Conservation (phyloP, 1,284 basidiomycete species). For the Pascua sp. region DNA sequence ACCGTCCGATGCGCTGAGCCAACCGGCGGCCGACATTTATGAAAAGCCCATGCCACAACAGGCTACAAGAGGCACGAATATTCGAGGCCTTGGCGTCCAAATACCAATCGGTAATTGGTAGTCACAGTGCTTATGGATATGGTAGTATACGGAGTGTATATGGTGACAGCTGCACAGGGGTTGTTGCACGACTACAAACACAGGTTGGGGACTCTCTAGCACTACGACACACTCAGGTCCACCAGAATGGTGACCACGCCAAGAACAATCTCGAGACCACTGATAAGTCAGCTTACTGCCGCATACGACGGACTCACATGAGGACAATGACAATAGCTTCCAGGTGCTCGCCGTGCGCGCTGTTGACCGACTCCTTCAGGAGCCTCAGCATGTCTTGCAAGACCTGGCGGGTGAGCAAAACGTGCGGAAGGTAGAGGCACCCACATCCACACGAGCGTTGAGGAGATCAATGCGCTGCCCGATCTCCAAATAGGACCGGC, state of each 20-base stretch:
- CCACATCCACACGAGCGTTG: constrained; percentile 80
- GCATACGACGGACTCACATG: constrained; percentile 60
- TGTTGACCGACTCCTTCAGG: constrained; percentile 84
- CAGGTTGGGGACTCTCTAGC: neutral
- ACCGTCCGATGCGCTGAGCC: no score
- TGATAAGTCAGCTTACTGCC: constrained; percentile 11
- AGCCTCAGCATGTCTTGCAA: constrained; percentile 96
- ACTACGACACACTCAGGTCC: constrained; percentile 55
- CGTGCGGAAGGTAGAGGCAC: constrained; percentile 1
- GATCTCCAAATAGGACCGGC: constrained; percentile 88
- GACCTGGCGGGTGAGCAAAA: constrained; percentile 56
- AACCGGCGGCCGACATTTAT: no score
- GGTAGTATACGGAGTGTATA: no score
- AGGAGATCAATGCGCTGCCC: constrained; percentile 88
- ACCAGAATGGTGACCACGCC: constrained; percentile 70
- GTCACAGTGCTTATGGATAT: neutral
- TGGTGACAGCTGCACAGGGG: neutral
- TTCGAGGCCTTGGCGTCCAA: no score
- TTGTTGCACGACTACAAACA: constrained; percentile 4
- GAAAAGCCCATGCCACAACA: no score
- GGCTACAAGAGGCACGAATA: no score
- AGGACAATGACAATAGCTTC: constrained; percentile 92
- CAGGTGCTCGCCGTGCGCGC: constrained; percentile 84
- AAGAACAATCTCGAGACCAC: constrained; percentile 54
- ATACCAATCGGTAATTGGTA: no score